phyloP scores from a whole-genome alignment of 176 grass and related monocot genomes.

The Typha latifolia region DNA sequence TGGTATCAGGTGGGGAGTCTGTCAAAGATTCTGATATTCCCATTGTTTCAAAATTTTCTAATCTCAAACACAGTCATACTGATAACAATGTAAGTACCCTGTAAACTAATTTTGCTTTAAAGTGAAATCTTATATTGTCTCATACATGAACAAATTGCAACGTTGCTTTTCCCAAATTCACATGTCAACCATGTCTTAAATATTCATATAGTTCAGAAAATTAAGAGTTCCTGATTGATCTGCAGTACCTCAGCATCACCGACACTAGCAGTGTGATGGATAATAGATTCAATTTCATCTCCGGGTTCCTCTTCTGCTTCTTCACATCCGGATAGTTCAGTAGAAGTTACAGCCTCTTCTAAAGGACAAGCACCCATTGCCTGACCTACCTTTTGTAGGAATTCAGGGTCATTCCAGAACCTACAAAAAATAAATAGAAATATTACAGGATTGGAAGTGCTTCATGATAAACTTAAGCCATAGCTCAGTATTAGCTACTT shows the following conservation, averaged over 20 bases:
- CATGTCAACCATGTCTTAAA: neutral
- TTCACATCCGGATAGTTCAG: slow-evolving; percentile 12
- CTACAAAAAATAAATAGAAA: slow-evolving; percentile 19
- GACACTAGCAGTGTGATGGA: slow-evolving; percentile 77
- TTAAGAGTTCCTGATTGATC: neutral
- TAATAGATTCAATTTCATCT: slow-evolving; percentile 72
- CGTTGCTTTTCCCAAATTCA: too few species aligned
- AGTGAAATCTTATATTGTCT: neutral
- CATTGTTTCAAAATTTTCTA: too few species aligned
- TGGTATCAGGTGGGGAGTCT: too few species aligned
- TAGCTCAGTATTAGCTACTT: slow-evolving; percentile 36
- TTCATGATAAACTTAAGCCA: slow-evolving; percentile 2
- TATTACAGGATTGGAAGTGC: neutral
- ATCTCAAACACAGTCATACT: too few species aligned
- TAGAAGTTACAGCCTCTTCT: slow-evolving; percentile 15
- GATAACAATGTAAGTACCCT: neutral
- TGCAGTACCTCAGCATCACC: slow-evolving; percentile 68
- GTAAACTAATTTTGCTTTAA: neutral
- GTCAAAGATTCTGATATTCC: too few species aligned
- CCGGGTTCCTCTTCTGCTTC: slow-evolving; percentile 50
- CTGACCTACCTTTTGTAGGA: slow-evolving; percentile 86
- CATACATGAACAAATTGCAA: too few species aligned
- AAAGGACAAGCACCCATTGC: slow-evolving; percentile 57
- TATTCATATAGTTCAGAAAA: neutral
- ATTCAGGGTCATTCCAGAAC: slow-evolving; percentile 91